Conservation (phyloP, 2,329 filamentous ascomycete genomes). For the Capronia americana region DNA sequence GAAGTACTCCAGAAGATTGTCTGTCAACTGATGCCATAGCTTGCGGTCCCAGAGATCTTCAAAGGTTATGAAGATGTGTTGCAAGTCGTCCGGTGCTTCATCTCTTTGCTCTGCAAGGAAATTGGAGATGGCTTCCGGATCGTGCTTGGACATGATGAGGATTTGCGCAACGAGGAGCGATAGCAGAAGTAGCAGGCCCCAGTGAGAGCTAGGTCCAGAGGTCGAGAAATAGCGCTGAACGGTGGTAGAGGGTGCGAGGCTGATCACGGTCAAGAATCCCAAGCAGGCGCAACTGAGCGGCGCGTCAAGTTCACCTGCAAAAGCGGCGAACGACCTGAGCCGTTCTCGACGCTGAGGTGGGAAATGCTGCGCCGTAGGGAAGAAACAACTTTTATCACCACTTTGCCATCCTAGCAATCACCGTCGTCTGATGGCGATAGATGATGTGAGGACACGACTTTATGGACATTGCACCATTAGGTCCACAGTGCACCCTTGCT, state of each 20-base stretch:
- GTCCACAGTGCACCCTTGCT: neutral
- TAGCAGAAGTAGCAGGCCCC: neutral
- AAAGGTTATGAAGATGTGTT: constrained; percentile 86
- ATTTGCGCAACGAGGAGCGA: neutral
- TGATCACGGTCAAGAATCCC: neutral
- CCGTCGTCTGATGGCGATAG: neutral
- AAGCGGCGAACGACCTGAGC: neutral
- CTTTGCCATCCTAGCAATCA: neutral
- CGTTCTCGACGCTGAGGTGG: neutral
- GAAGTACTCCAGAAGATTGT: constrained; percentile 87
- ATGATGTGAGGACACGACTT: neutral
- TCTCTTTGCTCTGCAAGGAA: constrained; percentile 92
- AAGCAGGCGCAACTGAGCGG: constrained; percentile 14
- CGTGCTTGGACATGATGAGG: constrained; percentile 41
- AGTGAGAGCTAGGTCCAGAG: neutral
- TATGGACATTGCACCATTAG: neutral
- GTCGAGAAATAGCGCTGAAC: neutral
- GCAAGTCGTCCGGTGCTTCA: constrained; percentile 82
- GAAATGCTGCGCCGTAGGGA: neutral
- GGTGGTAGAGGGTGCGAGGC: neutral
- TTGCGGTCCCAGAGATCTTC: constrained; percentile 98
- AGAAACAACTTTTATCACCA: neutral
- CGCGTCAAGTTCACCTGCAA: constrained; percentile 6
- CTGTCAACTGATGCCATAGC: constrained; percentile 98
- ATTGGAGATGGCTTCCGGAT: constrained; percentile 69